Evolutionary conservation across 805 yeast species (phyloP).

Genomic region (Starmerella davenportii): DNA sequence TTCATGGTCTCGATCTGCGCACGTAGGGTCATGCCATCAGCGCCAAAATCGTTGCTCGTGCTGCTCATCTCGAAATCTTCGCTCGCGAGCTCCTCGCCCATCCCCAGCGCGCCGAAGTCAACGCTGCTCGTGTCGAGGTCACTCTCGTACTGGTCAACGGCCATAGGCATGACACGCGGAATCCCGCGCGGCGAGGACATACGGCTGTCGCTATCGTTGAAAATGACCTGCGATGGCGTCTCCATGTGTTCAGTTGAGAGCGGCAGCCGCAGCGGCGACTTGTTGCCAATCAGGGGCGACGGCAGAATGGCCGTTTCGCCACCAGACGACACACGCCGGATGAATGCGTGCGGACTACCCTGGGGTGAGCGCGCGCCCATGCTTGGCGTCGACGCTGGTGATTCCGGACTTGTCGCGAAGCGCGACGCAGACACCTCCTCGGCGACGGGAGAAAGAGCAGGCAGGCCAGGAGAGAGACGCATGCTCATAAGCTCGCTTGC

Average conservation of each 20-base stretch:
- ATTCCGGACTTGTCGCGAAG: neutral
- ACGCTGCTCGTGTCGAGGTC: neutral
- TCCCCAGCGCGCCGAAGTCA: neutral
- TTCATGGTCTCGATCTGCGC: neutral
- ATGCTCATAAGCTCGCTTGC: no score
- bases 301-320: neutral
- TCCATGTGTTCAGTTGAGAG: neutral
- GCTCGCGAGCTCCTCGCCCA: neutral
- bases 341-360: neutral
- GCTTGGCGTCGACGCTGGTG: neutral
- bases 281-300: neutral
- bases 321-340: neutral
- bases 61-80: neutral
- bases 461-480: no score
- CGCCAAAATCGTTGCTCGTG: neutral
- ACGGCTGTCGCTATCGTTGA: conserved; percentile 9
- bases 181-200: conserved; percentile 9
- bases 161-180: conserved; percentile 1
- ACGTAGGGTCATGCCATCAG: neutral
- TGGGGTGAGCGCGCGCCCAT: no score
- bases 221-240: conserved; percentile 2
- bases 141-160: neutral
- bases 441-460: no score
- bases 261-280: neutral
- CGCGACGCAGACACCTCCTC: neutral